phyloP scores from a whole-genome alignment of 1,284 basidiomycete genomes.

The Pseudomicrostroma phylloplanum region DNA sequence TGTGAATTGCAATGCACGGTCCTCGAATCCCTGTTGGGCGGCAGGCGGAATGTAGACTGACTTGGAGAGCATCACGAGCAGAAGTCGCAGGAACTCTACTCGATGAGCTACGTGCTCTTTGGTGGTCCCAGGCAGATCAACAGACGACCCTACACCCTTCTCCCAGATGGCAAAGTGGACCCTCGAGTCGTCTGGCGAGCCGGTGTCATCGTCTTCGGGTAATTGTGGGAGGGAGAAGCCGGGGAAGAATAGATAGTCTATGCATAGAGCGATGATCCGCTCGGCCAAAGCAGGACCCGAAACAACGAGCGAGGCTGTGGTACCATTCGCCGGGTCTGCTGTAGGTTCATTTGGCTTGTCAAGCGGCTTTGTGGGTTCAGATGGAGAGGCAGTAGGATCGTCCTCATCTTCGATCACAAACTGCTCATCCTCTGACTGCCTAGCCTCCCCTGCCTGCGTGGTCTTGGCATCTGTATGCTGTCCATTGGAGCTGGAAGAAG shows the following conservation, averaged over 20 bases:
- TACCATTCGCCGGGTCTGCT: too few species aligned
- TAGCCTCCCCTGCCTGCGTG: neutral
- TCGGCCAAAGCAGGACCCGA: slow-evolving; percentile 21
- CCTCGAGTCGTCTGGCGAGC: slow-evolving; percentile 13
- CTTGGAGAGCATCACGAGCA: slow-evolving; percentile 45
- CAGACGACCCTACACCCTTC: slow-evolving; percentile 42
- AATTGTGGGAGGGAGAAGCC: slow-evolving; percentile 48
- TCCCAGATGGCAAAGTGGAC: slow-evolving; percentile 45
- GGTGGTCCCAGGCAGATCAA: slow-evolving; percentile 30
- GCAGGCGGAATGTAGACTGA: slow-evolving; percentile 37
- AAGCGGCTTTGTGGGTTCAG: neutral
- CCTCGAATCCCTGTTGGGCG: slow-evolving; percentile 15
- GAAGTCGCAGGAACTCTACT: slow-evolving; percentile 35
- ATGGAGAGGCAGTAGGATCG: slow-evolving; percentile 9
- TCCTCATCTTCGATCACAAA: slow-evolving; percentile 45
- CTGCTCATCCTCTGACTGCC: slow-evolving; percentile 19
- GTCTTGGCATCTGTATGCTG: neutral
- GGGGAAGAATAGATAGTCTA: slow-evolving; percentile 46
- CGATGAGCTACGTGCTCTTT: slow-evolving; percentile 33
- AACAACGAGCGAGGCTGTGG: slow-evolving; percentile 1
- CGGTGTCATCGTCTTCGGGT: slow-evolving; percentile 28
- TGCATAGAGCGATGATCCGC: slow-evolving; percentile 22
- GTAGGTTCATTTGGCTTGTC: neutral
- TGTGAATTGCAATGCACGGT: slow-evolving; percentile 27
- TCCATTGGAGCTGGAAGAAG: neutral